These are phyloP conservation scores for Alternaria ethzedia DNA, from an alignment of 2,329 filamentous ascomycete genomes.

Conservation along the genomic window DNA sequence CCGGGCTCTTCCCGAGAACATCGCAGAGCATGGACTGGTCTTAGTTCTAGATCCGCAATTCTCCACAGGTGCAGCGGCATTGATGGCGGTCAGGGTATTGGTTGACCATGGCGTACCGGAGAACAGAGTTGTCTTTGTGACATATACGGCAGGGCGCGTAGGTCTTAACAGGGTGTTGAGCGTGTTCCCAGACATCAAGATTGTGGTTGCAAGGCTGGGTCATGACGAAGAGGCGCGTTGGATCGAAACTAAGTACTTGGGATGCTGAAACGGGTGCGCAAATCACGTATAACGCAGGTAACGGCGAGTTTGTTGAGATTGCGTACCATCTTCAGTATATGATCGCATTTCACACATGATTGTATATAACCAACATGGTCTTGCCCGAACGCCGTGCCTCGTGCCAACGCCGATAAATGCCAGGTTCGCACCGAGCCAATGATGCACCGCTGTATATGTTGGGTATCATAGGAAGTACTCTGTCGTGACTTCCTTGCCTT, in stretches of 20 bases:
- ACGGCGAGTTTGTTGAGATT: background rate
- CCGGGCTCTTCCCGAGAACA: slow-evolving; percentile 74
- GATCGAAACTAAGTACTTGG: slow-evolving; percentile 88
- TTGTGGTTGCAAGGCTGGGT: slow-evolving; percentile 83
- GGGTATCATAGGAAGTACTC: slow-evolving; percentile 70
- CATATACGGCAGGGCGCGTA: slow-evolving; percentile 84
- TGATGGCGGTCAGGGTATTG: slow-evolving; percentile 97
- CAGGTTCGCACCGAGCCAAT: slow-evolving; percentile 10
- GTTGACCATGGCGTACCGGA: slow-evolving; percentile 90
- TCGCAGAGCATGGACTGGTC: slow-evolving; percentile 78
- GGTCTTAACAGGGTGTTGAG: slow-evolving; percentile 84
- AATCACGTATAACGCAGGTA: background rate
- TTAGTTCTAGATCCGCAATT: slow-evolving; percentile 92
- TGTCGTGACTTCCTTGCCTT: slow-evolving; percentile 74
- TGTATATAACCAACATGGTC: slow-evolving; percentile 12
- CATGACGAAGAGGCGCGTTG: slow-evolving; percentile 84
- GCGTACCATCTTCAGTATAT: slow-evolving; percentile 2
- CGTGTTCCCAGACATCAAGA: slow-evolving; percentile 85
- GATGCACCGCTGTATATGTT: slow-evolving; percentile 20
- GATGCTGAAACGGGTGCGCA: slow-evolving; percentile 65
- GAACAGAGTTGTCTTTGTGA: slow-evolving; percentile 87
- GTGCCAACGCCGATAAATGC: slow-evolving; percentile 22
- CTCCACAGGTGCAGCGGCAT: slow-evolving; percentile 80
- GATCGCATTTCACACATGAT: slow-evolving; percentile 1
- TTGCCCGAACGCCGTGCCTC: slow-evolving; percentile 13